Evolutionary conservation across 164 flowering plant genomes (phyloP).

Genomic region (Platanus orientalis): DNA sequence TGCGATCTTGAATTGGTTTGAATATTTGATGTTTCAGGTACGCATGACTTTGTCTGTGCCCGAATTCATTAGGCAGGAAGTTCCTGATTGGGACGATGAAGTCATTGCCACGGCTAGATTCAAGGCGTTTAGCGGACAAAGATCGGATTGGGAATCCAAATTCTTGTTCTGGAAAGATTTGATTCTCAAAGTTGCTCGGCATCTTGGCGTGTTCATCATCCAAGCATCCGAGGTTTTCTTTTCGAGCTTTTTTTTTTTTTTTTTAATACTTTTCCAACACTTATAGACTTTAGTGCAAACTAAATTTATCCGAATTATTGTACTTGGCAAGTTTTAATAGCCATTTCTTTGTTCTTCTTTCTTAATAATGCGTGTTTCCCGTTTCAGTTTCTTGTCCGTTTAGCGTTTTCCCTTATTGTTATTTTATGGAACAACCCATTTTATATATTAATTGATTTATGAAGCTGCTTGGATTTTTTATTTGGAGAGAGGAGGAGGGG

Average conservation of each 20-base stretch:
- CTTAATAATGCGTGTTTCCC: too few relatives aligned
- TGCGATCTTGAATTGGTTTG: neutral
- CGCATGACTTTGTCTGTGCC: slow-evolving; percentile 23
- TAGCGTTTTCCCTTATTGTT: too few relatives aligned
- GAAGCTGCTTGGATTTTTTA: too few relatives aligned
- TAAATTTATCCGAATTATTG: neutral
- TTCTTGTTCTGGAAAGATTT: slow-evolving; percentile 72
- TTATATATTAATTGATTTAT: too few relatives aligned
- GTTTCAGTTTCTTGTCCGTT: too few relatives aligned
- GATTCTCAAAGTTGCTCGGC: slow-evolving; percentile 60
- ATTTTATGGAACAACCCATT: too few relatives aligned
- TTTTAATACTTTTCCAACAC: neutral
- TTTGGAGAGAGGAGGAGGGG: too few relatives aligned
- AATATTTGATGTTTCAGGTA: neutral
- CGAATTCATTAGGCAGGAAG: slow-evolving; percentile 48
- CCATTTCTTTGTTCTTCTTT: too few relatives aligned
- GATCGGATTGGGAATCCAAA: slow-evolving; percentile 76
- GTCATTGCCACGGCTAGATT: slow-evolving; percentile 53
- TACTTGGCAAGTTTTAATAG: neutral
- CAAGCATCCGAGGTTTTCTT: slow-evolving; percentile 43
- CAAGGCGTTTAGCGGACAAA: slow-evolving; percentile 87
- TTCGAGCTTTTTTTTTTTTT: too few relatives aligned
- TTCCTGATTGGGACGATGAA: slow-evolving; percentile 85
- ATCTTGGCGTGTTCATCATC: slow-evolving; percentile 46
- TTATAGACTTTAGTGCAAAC: neutral